These are phyloP conservation scores for Ilex paraguariensis DNA, from an alignment of 305 asterid species.

Conservation along the genomic window DNA sequence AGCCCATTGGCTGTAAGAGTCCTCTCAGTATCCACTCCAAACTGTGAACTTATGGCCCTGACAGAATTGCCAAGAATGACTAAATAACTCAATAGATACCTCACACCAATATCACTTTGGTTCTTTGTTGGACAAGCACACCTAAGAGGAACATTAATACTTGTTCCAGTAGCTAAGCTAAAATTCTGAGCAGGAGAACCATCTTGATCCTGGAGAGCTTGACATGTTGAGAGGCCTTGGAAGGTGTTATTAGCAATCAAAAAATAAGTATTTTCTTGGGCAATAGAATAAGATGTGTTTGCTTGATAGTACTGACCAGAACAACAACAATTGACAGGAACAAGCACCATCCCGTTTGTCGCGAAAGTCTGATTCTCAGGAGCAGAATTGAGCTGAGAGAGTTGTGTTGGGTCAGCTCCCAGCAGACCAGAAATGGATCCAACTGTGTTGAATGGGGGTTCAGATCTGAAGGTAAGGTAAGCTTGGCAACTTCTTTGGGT, in stretches of 20 bases:
- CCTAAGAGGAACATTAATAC: conserved; percentile 60
- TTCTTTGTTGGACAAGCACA: conserved; percentile 79
- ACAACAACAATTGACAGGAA: conserved; percentile 78
- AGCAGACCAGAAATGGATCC: conserved; percentile 56
- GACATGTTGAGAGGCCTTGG: conserved; percentile 73
- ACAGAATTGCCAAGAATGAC: conserved; percentile 32
- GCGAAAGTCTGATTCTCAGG: conserved; percentile 26
- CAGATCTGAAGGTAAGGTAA: conserved; percentile 70
- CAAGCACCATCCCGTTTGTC: conserved; percentile 35
- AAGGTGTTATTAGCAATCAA: conserved; percentile 38
- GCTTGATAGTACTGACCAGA: conserved; percentile 48
- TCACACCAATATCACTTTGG: conserved; percentile 44
- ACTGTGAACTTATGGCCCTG: conserved; percentile 20
- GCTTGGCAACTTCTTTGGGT: conserved; percentile 42
- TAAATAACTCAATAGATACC: conserved; percentile 55
- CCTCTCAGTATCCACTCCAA: conserved; percentile 28
- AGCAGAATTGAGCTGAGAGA: conserved; percentile 59
- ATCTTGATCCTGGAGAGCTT: conserved; percentile 49
- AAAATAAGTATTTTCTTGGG: conserved; percentile 4
- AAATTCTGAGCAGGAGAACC: neutral
- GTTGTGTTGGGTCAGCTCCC: conserved; percentile 29
- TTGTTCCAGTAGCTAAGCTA: conserved; percentile 20
- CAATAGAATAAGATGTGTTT: conserved; percentile 44
- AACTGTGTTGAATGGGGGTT: conserved; percentile 47
- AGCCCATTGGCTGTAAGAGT: conserved; percentile 55